Percentiles rank a stretch among this genome's conserved stretches.
Conservation (phyloP, 1,139 yeast genomes). For the Blastobotrys apis region DNA sequence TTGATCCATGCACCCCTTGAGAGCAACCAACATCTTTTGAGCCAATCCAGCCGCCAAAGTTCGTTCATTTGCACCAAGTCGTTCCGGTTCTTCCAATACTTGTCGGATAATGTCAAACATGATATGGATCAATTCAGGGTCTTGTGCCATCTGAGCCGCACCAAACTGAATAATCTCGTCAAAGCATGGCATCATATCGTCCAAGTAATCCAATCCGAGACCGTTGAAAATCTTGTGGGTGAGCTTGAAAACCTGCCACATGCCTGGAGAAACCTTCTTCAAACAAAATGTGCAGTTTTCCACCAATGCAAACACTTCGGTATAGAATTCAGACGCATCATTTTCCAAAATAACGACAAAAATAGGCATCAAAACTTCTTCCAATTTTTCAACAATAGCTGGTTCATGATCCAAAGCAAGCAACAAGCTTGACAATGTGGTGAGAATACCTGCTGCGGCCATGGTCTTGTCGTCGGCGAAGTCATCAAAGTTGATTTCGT, state of each 20-base stretch:
- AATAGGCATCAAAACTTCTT: slow-evolving; percentile 69
- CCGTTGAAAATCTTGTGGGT: slow-evolving; percentile 52
- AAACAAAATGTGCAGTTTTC: slow-evolving; percentile 81
- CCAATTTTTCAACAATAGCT: slow-evolving; percentile 63
- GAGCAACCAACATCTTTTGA: slow-evolving; percentile 50
- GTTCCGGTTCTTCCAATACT: slow-evolving; percentile 36
- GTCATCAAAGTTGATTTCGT: slow-evolving; percentile 36
- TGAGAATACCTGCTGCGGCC: slow-evolving; percentile 83
- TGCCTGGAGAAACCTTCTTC: slow-evolving; percentile 62
- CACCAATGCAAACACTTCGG: slow-evolving; percentile 77
- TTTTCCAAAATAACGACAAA: slow-evolving; percentile 61
- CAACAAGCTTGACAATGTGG: slow-evolving; percentile 83
- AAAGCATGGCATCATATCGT: slow-evolving; percentile 70
- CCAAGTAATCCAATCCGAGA: slow-evolving; percentile 57
- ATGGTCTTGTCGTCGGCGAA: slow-evolving; percentile 68
- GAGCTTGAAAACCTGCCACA: slow-evolving; percentile 69
- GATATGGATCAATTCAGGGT: slow-evolving; percentile 31
- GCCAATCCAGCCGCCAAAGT: slow-evolving; percentile 50
- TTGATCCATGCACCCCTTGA: slow-evolving; percentile 38
- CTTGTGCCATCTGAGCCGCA: slow-evolving; percentile 41
- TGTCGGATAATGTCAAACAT: slow-evolving; percentile 36
- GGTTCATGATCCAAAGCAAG: slow-evolving; percentile 79
- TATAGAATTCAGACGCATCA: slow-evolving; percentile 70
- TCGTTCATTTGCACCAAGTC: slow-evolving; percentile 45
- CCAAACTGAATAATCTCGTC: slow-evolving; percentile 80